Conservation (phyloP, 2,329 filamentous ascomycete species). For the Fusarium verrucosum region DNA sequence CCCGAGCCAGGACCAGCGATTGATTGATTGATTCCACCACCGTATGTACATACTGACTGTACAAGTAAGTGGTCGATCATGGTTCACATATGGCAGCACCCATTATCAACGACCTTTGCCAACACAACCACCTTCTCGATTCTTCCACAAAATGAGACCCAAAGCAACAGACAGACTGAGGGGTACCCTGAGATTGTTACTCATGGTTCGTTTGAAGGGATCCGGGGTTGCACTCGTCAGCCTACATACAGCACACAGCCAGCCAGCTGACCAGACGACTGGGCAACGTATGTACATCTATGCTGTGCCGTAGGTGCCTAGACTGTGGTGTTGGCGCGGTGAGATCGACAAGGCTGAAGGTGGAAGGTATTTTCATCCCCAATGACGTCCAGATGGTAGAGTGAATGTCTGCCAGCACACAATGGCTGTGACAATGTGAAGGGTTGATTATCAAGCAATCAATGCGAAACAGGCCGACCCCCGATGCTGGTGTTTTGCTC, state of each 20-base stretch:
- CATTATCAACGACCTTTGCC: constrained; percentile 28
- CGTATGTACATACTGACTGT: too few species aligned
- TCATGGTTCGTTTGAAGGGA: not conserved
- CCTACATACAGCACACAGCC: constrained; percentile 31
- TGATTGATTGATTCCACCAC: too few species aligned
- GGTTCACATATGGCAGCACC: constrained; percentile 19
- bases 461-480: constrained; percentile 26
- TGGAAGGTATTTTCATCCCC: constrained; percentile 8
- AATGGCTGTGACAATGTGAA: not conserved
- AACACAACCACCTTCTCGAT: constrained; percentile 25
- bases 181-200: constrained; percentile 1
- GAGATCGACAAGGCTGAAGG: constrained; percentile 35
- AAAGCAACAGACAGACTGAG: constrained; percentile 5
- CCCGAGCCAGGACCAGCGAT: constrained; percentile 40
- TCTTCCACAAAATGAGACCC: constrained; percentile 18
- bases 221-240: constrained; percentile 35
- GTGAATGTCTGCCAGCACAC: constrained; percentile 16
- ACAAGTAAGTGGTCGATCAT: constrained; percentile 17
- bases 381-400: constrained; percentile 18
- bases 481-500: constrained; percentile 6
- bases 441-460: not conserved
- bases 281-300: constrained; percentile 10
- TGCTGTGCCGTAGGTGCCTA: constrained; percentile 28
- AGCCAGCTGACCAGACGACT: constrained; percentile 33
- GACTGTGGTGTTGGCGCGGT: constrained; percentile 32